phyloP scores from a whole-genome alignment of 192 early-diverging fungal species.

The Coemansia sp. region DNA sequence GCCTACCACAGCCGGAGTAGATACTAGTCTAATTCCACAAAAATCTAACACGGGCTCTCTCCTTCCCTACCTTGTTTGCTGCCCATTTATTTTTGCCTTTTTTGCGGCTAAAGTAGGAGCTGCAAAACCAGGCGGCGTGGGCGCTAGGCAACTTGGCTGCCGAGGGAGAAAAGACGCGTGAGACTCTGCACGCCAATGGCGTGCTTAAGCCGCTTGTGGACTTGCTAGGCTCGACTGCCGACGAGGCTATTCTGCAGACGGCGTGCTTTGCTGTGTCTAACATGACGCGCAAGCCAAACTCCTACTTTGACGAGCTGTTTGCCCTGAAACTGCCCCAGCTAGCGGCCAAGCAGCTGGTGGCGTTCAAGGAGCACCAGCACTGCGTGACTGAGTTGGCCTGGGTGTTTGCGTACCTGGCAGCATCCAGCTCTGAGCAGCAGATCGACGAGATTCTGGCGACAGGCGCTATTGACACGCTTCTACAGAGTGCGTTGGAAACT shows the following conservation, averaged over 20 bases:
- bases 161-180: constrained; percentile 73
- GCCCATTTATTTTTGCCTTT: neutral
- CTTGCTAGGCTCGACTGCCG: constrained; percentile 65
- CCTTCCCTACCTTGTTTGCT: too few species aligned
- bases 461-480: constrained; percentile 32
- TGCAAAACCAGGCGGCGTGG: constrained; percentile 89
- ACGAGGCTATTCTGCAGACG: constrained; percentile 61
- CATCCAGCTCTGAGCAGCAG: constrained; percentile 50
- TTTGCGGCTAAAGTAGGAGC: constrained; percentile 48
- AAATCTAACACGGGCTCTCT: neutral
- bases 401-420: constrained; percentile 67
- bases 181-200: constrained; percentile 73
- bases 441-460: constrained; percentile 52
- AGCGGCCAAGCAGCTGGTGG: constrained; percentile 56
- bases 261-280: constrained; percentile 75
- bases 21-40: neutral
- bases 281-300: constrained; percentile 64
- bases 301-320: constrained; percentile 59
- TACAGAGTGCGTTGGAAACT: constrained; percentile 10
- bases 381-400: constrained; percentile 67
- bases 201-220: constrained; percentile 73
- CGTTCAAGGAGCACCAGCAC: constrained; percentile 38
- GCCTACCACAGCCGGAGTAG: neutral
- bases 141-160: constrained; percentile 94
- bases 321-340: constrained; percentile 48